Evolutionary conservation across 306 rosid species (phyloP).

Genomic region (Prunus mongolica): DNA sequence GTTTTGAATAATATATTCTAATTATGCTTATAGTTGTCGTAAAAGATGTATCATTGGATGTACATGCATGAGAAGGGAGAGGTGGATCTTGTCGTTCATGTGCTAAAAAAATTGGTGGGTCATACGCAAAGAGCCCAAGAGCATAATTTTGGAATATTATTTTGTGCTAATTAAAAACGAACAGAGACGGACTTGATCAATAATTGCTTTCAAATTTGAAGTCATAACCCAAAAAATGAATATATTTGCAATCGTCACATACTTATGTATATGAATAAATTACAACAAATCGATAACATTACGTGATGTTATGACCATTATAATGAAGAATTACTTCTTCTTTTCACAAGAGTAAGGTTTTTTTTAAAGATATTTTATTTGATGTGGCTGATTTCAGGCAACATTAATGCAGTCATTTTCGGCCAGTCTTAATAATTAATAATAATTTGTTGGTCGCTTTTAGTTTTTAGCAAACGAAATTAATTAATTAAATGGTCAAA

Average conservation of each 20-base stretch:
- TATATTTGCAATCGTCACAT: no score
- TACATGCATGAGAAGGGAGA: not conserved
- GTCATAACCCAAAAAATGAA: not conserved
- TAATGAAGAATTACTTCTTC: no score
- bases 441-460: no score
- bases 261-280: no score
- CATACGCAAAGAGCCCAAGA: not conserved
- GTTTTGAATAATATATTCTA: no score
- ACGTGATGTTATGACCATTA: no score
- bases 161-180: not conserved
- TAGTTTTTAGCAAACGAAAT: not conserved
- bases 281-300: no score
- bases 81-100: slow-evolving; percentile 5
- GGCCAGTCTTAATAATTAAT: no score
- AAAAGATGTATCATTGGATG: not conserved
- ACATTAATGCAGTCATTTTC: no score
- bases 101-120: not conserved
- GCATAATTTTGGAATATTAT: slow-evolving; percentile 9
- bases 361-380: no score
- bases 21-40: not conserved
- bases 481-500: not conserved
- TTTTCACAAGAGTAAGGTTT: no score
- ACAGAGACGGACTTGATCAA: not conserved
- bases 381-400: no score
- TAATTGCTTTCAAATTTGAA: not conserved